Percentiles rank a stretch among this genome's conserved stretches.
These are phyloP conservation scores for Dryas alaskensis DNA, from an alignment of 306 rosid species.

Conservation along the genomic window DNA sequence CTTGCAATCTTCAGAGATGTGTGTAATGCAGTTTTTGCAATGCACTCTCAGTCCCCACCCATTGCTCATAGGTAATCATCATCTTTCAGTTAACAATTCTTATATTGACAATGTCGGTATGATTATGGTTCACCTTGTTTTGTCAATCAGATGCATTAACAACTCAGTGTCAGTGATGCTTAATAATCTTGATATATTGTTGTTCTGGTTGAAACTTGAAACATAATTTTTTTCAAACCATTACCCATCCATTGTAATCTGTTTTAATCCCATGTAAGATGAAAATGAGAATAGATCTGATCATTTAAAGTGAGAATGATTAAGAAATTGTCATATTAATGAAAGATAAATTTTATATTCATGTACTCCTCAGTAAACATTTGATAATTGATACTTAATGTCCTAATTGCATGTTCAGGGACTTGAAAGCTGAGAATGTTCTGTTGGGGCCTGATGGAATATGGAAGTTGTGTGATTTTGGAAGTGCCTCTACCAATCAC, in stretches of 20 bases:
- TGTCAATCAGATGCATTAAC: neutral
- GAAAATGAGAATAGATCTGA: neutral
- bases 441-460: constrained; percentile 74
- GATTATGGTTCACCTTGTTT: neutral
- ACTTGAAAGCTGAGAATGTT: constrained; percentile 91
- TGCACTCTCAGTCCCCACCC: constrained; percentile 91
- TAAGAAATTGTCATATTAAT: neutral
- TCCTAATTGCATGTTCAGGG: constrained; percentile 41
- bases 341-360: neutral
- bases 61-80: constrained; percentile 81
- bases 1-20: constrained; percentile 84
- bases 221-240: neutral
- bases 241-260: neutral
- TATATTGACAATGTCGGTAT: neutral
- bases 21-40: constrained; percentile 86
- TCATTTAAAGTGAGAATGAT: neutral
- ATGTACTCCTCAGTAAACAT: neutral
- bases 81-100: neutral
- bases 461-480: constrained; percentile 98
- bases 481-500: constrained; percentile 90
- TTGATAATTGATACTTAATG: neutral
- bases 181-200: neutral
- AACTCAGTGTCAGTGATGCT: neutral
- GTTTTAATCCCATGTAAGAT: neutral
- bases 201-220: too few relatives aligned